Evolutionary conservation across 2,329 filamentous ascomycete genomes (phyloP).

Genomic region (Fusarium sp.): DNA sequence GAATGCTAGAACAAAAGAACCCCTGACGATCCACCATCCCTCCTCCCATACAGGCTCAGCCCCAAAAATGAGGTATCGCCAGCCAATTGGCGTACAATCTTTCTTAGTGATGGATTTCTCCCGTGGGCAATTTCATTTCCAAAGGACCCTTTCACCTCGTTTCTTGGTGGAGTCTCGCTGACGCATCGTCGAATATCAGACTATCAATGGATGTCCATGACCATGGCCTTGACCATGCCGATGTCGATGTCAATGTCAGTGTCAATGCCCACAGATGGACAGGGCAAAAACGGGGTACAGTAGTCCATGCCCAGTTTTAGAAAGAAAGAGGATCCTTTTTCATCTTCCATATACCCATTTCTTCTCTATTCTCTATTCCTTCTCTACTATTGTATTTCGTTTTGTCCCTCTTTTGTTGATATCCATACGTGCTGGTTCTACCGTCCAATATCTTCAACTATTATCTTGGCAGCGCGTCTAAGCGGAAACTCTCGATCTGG

Average conservation of each 20-base stretch:
- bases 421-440: conserved; percentile 2
- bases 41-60: neutral
- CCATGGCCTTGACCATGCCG: neutral
- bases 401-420: conserved; percentile 8
- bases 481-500: conserved; percentile 24
- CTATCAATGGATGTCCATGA: conserved; percentile 4
- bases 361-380: neutral
- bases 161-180: conserved; percentile 25
- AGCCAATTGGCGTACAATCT: neutral
- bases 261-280: conserved; percentile 10
- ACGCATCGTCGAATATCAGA: conserved; percentile 23
- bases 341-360: conserved; percentile 1
- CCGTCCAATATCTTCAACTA: conserved; percentile 10
- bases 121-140: conserved; percentile 31
- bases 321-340: neutral
- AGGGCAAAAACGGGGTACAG: conserved; percentile 15
- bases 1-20: neutral
- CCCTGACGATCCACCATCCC: conserved; percentile 1
- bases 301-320: conserved; percentile 17
- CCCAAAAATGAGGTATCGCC: neutral
- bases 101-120: conserved; percentile 10
- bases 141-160: conserved; percentile 12
- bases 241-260: conserved; percentile 2
- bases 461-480: conserved; percentile 23
- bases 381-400: conserved; percentile 7